phyloP scores from a whole-genome alignment of 768 basidiomycete species.

The Tricholoma hemisulphureum region DNA sequence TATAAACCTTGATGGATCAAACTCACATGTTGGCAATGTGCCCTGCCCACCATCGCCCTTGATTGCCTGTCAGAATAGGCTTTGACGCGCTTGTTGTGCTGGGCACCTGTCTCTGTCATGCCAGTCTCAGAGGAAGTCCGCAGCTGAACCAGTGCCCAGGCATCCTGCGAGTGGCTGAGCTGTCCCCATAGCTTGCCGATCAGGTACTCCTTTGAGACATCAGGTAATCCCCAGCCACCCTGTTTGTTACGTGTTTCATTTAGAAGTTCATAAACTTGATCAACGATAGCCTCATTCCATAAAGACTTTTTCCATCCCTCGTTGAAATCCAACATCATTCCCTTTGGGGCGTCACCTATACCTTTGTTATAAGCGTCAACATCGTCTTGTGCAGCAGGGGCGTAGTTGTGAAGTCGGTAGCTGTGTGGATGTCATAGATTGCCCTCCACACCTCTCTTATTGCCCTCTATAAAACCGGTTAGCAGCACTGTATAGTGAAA shows the following conservation, averaged over 20 bases:
- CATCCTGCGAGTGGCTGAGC: constrained; percentile 6
- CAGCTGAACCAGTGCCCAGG: not conserved
- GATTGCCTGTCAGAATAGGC: not conserved
- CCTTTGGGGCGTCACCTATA: not conserved
- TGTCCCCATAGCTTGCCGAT: not conserved
- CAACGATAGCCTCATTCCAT: not conserved
- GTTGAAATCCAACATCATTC: not conserved
- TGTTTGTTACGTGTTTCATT: not conserved
- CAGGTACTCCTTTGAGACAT: too few species aligned
- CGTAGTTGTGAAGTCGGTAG: not conserved
- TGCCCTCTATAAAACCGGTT: not conserved
- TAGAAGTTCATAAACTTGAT: not conserved
- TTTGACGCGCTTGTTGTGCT: not conserved
- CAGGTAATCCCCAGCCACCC: constrained; percentile 1
- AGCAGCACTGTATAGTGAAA: not conserved
- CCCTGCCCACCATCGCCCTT: not conserved
- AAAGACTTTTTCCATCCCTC: not conserved
- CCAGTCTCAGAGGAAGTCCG: not conserved
- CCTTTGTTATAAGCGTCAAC: not conserved
- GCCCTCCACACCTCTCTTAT: not conserved
- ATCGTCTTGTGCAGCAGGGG: not conserved
- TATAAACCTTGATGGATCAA: not conserved
- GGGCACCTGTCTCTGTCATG: not conserved
- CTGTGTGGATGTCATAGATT: not conserved
- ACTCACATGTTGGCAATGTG: constrained; percentile 2